A percentile compares a stretch with the other conserved stretches of the same genome.
These are phyloP conservation scores for Colletotrichum sp. DNA, from an alignment of 2,329 filamentous ascomycete species.

Conservation along the genomic window DNA sequence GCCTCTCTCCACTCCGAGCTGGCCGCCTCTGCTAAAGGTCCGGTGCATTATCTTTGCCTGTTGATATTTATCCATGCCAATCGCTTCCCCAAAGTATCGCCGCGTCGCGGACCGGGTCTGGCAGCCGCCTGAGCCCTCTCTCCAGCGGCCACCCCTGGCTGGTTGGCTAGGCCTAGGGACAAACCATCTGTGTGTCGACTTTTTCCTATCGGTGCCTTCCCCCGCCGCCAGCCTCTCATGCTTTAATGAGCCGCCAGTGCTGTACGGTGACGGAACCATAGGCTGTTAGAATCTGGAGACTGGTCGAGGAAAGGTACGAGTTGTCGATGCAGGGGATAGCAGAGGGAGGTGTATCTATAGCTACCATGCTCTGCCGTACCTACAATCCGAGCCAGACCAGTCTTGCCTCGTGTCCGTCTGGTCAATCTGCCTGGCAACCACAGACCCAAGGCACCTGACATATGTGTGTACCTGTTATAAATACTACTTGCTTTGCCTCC, in stretches of 20 bases:
- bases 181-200: constrained; percentile 9
- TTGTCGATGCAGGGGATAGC: background rate
- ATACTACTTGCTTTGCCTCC: background rate
- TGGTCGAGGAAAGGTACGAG: background rate
- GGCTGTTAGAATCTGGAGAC: background rate
- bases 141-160: background rate
- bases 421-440: background rate
- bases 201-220: constrained; percentile 12
- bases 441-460: background rate
- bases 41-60: background rate
- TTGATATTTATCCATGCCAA: constrained; percentile 11
- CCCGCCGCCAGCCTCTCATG: background rate
- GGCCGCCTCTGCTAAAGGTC: background rate
- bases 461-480: constrained; percentile 3
- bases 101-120: background rate
- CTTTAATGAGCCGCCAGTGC: background rate
- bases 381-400: background rate
- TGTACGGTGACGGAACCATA: constrained; percentile 17
- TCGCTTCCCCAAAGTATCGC: background rate
- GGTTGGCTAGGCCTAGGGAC: background rate
- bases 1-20: background rate
- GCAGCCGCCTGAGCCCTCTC: background rate
- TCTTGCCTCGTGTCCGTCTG: background rate
- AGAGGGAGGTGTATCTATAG: background rate
- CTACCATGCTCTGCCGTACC: background rate